Conservation (phyloP, 2,329 filamentous ascomycete species). For the Fusarium coffeatum region DNA sequence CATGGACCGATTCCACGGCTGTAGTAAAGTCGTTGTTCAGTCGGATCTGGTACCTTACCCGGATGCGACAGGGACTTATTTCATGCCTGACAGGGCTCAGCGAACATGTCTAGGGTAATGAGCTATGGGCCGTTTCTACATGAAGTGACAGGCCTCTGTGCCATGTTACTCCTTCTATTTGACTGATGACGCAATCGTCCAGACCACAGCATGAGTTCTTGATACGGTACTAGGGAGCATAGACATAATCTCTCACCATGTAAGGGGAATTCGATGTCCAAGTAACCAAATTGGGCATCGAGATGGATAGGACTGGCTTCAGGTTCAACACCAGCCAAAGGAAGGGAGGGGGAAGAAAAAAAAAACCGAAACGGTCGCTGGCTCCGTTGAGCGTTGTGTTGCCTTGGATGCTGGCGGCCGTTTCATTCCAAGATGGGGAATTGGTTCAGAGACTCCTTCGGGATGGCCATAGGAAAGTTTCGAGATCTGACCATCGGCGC, state of each 20-base stretch:
- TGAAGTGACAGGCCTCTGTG: not conserved
- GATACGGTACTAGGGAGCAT: not conserved
- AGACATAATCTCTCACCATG: not conserved
- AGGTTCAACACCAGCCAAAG: not conserved
- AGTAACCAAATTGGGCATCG: not conserved
- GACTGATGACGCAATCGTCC: conserved; percentile 17
- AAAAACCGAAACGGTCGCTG: not conserved
- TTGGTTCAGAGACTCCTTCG: conserved; percentile 3
- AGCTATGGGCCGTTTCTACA: conserved; percentile 13
- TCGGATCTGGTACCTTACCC: conserved; percentile 1
- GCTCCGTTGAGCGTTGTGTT: not conserved
- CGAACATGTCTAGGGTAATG: conserved; percentile 11
- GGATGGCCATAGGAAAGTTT: conserved; percentile 21
- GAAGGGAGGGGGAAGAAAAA: not conserved
- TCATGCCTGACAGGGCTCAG: conserved; percentile 8
- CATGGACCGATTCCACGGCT: not conserved
- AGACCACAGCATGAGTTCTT: conserved; percentile 5
- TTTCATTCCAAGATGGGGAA: conserved; percentile 7
- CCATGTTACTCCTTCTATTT: not conserved
- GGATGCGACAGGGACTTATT: conserved; percentile 5
- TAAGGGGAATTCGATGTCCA: not conserved
- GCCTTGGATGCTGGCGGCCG: not conserved
- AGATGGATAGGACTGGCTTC: conserved; percentile 1
- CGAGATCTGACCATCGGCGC: not conserved
- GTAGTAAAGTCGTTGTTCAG: not conserved